Base-by-base conservation (phyloP, 352 stramenopile species). In the Phytophthora crassamura region DNA sequence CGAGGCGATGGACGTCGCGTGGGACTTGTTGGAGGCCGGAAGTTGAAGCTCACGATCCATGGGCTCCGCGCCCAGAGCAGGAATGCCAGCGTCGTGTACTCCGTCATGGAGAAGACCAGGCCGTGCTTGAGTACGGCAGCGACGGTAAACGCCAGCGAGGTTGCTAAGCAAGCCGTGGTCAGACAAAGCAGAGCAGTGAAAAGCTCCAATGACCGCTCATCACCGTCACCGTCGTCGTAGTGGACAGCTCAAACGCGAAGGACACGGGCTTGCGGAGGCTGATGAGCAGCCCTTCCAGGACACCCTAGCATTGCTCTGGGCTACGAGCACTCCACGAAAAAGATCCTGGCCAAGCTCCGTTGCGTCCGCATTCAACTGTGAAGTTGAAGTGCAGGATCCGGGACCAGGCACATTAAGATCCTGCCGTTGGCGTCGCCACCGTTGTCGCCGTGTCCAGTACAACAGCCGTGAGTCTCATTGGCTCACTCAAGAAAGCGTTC, bases 371-470 rank as follows among this genome's bases (percentile, higher is more conserved):
- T 4, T n/a, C n/a, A n/a, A n/a, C n/a, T 25, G 22, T 3, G 22
- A 25, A 25, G 22, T 25, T 25, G 22, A 25, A 25, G 22, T 25
- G 22, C 22, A 25, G 22, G 22, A 25, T 25, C 22, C 3, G 22
- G 22, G 22, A 86, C 43, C 69, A 99, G 8, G 81, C 84, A 99
- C 59, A 78, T 99, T 46, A 85, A 99, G 62, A 77, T 91, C 35
- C 88, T 98, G 33, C 74, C n/a, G n/a, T n/a, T n/a, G n/a, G n/a
- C n/a, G n/a, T n/a, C n/a, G n/a, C n/a, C n/a, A n/a, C n/a, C n/a
- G n/a, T n/a, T n/a, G n/a, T n/a, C n/a, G n/a, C n/a, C n/a, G n/a
- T 99, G 18, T 76, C 72, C 8, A 88, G 98, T 66, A 71, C 79
- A 0, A 65, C 73, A 25, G 87, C 88, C 14, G 86, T 79, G 34